Conservation (phyloP, 139 green algal genomes). For the Raphidocelis subcapitata region DNA sequence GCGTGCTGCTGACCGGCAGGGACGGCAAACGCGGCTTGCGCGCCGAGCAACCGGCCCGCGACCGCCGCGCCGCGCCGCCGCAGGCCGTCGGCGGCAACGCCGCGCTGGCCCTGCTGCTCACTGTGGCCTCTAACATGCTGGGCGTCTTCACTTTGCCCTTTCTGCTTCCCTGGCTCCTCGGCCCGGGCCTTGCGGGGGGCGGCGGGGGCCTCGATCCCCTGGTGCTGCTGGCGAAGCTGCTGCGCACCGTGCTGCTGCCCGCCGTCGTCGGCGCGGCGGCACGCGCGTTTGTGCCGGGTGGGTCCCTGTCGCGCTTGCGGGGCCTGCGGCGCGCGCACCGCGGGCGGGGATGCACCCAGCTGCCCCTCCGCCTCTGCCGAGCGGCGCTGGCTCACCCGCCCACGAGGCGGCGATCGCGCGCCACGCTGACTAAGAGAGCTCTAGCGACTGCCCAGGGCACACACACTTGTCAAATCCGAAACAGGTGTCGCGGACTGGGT, state of each 20-base stretch:
- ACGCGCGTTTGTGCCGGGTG: constrained; percentile 36
- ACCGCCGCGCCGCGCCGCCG: no score
- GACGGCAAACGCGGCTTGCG: no score
- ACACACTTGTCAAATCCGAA: no score
- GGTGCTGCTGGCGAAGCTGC: constrained; percentile 60
- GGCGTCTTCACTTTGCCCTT: constrained; percentile 69
- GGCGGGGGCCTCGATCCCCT: constrained; percentile 28
- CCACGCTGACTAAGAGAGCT: no score
- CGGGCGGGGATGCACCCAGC: no score
- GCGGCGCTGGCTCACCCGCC: no score
- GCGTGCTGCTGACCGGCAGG: no score
- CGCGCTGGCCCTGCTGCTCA: constrained; percentile 75
- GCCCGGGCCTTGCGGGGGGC: constrained; percentile 6
- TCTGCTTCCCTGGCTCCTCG: constrained; percentile 49
- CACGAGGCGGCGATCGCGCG: no score
- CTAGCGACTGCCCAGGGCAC: no score
- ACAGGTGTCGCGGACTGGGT: constrained; percentile 38
- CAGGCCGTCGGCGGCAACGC: constrained; percentile 58
- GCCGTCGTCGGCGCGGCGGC: constrained; percentile 46
- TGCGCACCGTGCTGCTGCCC: constrained; percentile 66
- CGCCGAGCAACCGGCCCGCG: no score
- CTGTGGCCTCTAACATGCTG: constrained; percentile 61
- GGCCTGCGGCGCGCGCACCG: neutral
- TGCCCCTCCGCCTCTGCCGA: no score
- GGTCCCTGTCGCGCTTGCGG: neutral